Conservation (phyloP, 2,329 filamentous ascomycete genomes). For the Botrytis aclada region DNA sequence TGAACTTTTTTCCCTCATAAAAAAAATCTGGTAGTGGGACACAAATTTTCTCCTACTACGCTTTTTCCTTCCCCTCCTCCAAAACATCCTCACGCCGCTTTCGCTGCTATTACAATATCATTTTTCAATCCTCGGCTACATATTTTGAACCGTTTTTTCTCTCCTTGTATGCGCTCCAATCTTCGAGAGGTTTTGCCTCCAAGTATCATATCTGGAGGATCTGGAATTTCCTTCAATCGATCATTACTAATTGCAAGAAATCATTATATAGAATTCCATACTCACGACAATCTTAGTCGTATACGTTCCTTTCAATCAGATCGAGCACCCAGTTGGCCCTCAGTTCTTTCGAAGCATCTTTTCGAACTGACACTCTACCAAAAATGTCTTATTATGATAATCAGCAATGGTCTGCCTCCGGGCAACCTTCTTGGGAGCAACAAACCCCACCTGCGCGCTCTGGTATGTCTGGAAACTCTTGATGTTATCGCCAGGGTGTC, state of each 20-base stretch:
- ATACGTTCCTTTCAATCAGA: conserved; percentile 36
- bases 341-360: conserved; percentile 36
- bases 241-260: conserved; percentile 10
- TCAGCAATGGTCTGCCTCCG: conserved; percentile 56
- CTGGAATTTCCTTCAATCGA: background rate
- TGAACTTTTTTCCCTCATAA: conserved; percentile 4
- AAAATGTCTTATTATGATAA: conserved; percentile 70
- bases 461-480: conserved; percentile 48
- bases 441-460: conserved; percentile 69
- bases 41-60: conserved; percentile 18
- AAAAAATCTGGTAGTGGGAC: conserved; percentile 6
- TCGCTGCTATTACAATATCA: conserved; percentile 16
- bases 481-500: conserved; percentile 18
- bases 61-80: conserved; percentile 8
- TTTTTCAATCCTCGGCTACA: conserved; percentile 20
- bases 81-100: conserved; percentile 13
- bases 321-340: conserved; percentile 36
- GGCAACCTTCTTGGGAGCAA: conserved; percentile 69
- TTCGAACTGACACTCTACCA: conserved; percentile 24
- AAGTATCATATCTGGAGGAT: background rate
- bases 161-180: conserved; percentile 12
- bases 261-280: conserved; percentile 16
- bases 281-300: conserved; percentile 32
- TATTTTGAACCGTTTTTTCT: background rate
- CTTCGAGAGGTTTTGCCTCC: background rate